These are phyloP conservation scores for Monosporozyma yasuniensis DNA, from an alignment of 805 yeast species.

Conservation along the genomic window DNA sequence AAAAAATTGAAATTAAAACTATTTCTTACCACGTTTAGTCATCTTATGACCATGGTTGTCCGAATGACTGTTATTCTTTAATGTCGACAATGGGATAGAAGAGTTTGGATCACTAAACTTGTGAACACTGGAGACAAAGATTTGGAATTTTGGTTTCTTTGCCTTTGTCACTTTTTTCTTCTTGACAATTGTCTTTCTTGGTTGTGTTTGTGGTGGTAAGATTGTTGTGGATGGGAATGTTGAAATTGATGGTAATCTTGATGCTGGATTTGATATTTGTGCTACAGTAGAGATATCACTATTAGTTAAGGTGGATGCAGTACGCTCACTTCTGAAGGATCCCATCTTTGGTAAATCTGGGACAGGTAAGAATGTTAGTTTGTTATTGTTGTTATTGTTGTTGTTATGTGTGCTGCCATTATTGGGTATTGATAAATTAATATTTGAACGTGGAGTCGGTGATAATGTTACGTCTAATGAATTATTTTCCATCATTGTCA, in stretches of 20 bases:
- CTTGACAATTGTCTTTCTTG: background rate
- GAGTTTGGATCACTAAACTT: conserved; percentile 19
- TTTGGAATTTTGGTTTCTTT: conserved; percentile 29
- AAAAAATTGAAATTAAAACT: background rate
- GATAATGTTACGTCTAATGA: conserved; percentile 14
- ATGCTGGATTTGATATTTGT: background rate
- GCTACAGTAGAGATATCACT: background rate
- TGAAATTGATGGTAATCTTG: background rate
- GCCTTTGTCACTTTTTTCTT: conserved; percentile 14
- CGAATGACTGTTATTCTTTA: background rate
- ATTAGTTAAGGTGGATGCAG: conserved; percentile 7
- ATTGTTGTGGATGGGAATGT: conserved; percentile 2
- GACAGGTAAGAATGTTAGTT: conserved; percentile 11
- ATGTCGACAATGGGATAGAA: background rate
- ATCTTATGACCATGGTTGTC: conserved; percentile 4
- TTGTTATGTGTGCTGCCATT: too few relatives aligned
- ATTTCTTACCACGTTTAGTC: background rate
- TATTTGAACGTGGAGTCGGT: conserved; percentile 26
- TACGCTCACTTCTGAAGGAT: conserved; percentile 24
- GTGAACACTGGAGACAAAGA: conserved; percentile 29
- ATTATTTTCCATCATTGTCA: conserved; percentile 7
- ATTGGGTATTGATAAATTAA: background rate
- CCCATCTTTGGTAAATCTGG: conserved; percentile 33
- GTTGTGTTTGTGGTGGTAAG: conserved; percentile 1
- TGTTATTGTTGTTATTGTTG: background rate